Evolutionary conservation across 371 early-diverging fungal genomes (phyloP), one percentile per base, ranked within the genome.

Genomic region (Actinomucor elegans): DNA sequence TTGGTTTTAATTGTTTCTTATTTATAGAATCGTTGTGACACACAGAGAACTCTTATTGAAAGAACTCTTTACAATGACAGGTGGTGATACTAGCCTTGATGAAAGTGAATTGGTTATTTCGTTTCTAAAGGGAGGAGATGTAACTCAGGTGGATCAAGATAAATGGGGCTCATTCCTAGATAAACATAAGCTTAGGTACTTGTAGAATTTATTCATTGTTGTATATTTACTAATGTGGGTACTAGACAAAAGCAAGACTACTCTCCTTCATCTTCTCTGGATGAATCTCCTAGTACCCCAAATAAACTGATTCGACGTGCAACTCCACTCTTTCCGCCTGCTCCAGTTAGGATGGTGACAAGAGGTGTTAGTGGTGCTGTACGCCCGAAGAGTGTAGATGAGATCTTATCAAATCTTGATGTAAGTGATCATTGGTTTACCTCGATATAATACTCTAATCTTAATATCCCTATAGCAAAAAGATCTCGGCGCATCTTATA

Each of bases 341-440:
- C 87, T n/a, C 81, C 80, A 26, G 89, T 77, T 50, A 69, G 87
- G 15, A 88, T 88, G 87, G 79, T 88, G 8, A 88, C 88, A 1
- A 76, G 87, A 6, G 87, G 86, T 24, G 84, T 84, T 12, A 86
- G 84, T 58, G 84, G 86, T 20, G 83, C 84, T 20, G 79, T 81
- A 45, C 71, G 81, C 14, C 82, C 79, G n/a, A 77, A 73, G 47
- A 82, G 80, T 38, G 83, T 84, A 12, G 82, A 76, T 21, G 83
- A 82, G 46, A 81, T 82, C 23, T 41, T 82, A 5, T 72, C 81
- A 12, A 74, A 77, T 24, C 50, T 75, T 18, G 73, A 74, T 57
- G 77, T 71, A 66, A 55, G 62, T 57, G 33, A 24, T n/a, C n/a
- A n/a, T n/a, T 6, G n/a, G 14, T 17, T 29, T 28, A n/a, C n/a